A percentile compares a stretch with the other conserved stretches of the same genome.
These are phyloP conservation scores for Eimeria acervulina DNA, from an alignment of 169 alveolate genomes.

Conservation along the genomic window DNA sequence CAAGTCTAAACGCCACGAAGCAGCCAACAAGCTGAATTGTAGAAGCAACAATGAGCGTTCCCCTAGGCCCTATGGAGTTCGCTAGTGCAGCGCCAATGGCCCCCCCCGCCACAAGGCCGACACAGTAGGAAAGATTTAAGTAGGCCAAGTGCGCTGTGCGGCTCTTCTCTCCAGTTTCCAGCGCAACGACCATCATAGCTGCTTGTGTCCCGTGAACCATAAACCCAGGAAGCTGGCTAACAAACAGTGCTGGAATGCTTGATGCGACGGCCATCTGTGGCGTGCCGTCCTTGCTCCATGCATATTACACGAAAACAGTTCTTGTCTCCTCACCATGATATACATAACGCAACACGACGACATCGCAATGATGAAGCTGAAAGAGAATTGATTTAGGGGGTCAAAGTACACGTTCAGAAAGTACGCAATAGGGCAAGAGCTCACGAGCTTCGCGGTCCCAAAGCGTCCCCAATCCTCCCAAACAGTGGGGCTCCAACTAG, in stretches of 20 bases:
- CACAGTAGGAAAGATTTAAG: constrained; percentile 75
- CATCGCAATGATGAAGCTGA: constrained; percentile 77
- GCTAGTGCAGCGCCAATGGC: constrained; percentile 64
- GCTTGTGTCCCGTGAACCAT: constrained; percentile 81
- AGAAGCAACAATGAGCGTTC: constrained; percentile 76
- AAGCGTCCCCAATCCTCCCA: constrained; percentile 75
- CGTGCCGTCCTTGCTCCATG: background rate
- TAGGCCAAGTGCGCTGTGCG: constrained; percentile 79
- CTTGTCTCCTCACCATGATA: constrained; percentile 67
- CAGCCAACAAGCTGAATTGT: constrained; percentile 77
- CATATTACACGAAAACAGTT: background rate
- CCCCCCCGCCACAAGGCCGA: constrained; percentile 77
- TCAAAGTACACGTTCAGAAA: background rate
- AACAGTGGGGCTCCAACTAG: constrained; percentile 77
- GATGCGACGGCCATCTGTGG: constrained; percentile 79
- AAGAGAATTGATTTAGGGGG: no score
- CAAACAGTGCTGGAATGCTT: constrained; percentile 48
- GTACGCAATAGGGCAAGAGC: background rate
- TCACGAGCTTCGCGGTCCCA: constrained; percentile 81
- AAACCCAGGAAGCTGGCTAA: constrained; percentile 79
- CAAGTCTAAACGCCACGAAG: constrained; percentile 66
- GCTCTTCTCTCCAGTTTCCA: constrained; percentile 49
- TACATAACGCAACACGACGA: constrained; percentile 72
- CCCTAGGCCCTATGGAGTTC: constrained; percentile 72
- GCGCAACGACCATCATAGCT: constrained; percentile 72